A percentile compares a stretch with the other conserved stretches of the same genome.
Conservation (phyloP, 441 rosid species). For the Gossypium lobatum region DNA sequence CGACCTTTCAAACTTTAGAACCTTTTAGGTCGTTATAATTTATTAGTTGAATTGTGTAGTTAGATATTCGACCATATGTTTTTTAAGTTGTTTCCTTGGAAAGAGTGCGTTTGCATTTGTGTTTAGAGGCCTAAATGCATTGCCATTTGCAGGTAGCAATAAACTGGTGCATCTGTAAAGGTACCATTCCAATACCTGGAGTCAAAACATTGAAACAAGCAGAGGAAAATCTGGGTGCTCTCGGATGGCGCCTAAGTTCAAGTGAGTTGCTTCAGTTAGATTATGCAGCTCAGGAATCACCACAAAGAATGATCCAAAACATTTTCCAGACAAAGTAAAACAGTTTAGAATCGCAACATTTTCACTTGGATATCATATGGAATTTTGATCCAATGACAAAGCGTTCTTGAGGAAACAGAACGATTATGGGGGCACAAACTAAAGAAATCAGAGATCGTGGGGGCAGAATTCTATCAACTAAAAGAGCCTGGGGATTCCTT, state of each 20-base stretch:
- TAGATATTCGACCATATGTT: neutral
- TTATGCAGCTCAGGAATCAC: conserved; percentile 58
- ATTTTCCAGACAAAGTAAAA: conserved; percentile 69
- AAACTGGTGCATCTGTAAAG: conserved; percentile 91
- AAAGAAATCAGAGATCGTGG: neutral
- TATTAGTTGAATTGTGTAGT: neutral
- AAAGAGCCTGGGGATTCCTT: neutral
- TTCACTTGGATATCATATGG: neutral
- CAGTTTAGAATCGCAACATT: neutral
- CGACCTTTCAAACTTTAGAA: neutral
- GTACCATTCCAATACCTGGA: conserved; percentile 87
- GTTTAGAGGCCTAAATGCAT: neutral
- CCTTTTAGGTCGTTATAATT: neutral
- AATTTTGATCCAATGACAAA: neutral
- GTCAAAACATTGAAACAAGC: conserved; percentile 67
- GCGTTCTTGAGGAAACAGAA: neutral
- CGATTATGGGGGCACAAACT: neutral
- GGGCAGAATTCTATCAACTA: neutral
- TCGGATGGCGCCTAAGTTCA: conserved; percentile 66
- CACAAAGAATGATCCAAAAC: conserved; percentile 75
- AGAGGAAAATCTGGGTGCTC: conserved; percentile 77
- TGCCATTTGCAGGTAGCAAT: conserved; percentile 53
- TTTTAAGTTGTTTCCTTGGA: neutral
- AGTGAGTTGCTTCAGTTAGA: conserved; percentile 73
- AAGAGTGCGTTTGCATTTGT: too few species aligned